Conservation (phyloP, 148 eudicot genomes). For the Spergularia bocconei region DNA sequence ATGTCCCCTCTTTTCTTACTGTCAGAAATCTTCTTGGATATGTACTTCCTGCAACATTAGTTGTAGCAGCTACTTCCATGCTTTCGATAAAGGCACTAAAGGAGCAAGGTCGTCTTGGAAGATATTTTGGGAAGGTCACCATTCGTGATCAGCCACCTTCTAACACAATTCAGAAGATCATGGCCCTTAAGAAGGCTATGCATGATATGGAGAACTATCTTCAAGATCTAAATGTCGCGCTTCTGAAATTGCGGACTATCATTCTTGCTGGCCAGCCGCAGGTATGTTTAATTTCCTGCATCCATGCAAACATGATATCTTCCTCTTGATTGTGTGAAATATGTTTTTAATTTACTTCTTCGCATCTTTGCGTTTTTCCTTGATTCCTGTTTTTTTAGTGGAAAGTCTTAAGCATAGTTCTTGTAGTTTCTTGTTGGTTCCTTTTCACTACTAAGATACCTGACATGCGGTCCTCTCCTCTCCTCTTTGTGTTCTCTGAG, state of each 20-base stretch:
- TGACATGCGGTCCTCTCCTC: background rate
- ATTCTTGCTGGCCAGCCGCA: constrained; percentile 88
- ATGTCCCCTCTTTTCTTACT: constrained; percentile 4
- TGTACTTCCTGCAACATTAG: constrained; percentile 59
- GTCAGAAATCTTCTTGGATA: constrained; percentile 68
- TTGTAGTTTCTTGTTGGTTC: background rate
- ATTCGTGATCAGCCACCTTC: constrained; percentile 92
- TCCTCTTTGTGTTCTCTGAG: too few relatives aligned
- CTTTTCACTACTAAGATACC: background rate
- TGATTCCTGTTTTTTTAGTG: background rate
- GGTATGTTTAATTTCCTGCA: constrained; percentile 36
- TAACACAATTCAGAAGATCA: constrained; percentile 88
- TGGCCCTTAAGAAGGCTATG: constrained; percentile 86
- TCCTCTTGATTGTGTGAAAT: too few relatives aligned
- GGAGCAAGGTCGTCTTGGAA: constrained; percentile 90
- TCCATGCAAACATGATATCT: background rate
- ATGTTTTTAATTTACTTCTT: background rate
- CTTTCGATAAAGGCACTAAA: constrained; percentile 67
- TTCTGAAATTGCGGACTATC: constrained; percentile 72
- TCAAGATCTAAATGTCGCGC: constrained; percentile 67
- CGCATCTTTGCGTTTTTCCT: background rate
- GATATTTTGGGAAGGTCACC: constrained; percentile 75
- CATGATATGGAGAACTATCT: constrained; percentile 77
- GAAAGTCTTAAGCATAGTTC: background rate
- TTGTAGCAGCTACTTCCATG: constrained; percentile 59